Evolutionary conservation across 192 early-diverging fungal species (phyloP).

Genomic region (Coemansia sp.): DNA sequence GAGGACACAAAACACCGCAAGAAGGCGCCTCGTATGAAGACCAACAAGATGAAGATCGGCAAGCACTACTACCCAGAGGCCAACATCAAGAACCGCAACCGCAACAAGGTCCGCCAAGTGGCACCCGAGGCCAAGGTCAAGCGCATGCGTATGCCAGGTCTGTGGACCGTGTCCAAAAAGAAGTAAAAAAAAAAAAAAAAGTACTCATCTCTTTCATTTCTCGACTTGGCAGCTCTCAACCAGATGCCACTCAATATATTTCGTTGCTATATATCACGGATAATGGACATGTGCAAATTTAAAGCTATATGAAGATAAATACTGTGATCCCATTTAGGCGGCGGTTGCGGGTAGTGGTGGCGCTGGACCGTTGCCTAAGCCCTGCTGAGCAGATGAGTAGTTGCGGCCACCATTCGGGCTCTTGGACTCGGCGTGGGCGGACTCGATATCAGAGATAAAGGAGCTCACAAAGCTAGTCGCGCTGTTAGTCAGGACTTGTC

Average conservation of each 20-base stretch:
- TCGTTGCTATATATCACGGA: neutral
- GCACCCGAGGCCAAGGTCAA: conserved; percentile 58
- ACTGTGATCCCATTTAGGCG: neutral
- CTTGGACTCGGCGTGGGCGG: conserved; percentile 23
- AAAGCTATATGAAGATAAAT: neutral
- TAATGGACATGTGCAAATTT: neutral
- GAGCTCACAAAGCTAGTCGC: conserved; percentile 69
- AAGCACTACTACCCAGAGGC: conserved; percentile 88
- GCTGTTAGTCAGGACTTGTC: conserved; percentile 68
- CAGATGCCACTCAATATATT: neutral
- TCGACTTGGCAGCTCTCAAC: neutral
- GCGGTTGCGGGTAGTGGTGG: neutral
- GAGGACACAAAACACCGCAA: conserved; percentile 57
- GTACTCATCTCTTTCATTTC: neutral
- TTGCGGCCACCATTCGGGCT: conserved; percentile 11
- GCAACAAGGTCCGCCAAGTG: conserved; percentile 76
- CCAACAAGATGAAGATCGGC: conserved; percentile 91
- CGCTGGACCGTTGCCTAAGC: neutral
- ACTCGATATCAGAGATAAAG: conserved; percentile 54
- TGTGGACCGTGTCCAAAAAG: conserved; percentile 46
- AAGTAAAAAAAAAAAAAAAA: neutral
- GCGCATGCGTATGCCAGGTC: conserved; percentile 55
- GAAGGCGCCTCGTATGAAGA: conserved; percentile 83
- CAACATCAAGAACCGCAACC: conserved; percentile 95
- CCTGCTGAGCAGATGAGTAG: conserved; percentile 3